phyloP scores from a whole-genome alignment of 345 rosid genomes.

The Lepidium didymum region DNA sequence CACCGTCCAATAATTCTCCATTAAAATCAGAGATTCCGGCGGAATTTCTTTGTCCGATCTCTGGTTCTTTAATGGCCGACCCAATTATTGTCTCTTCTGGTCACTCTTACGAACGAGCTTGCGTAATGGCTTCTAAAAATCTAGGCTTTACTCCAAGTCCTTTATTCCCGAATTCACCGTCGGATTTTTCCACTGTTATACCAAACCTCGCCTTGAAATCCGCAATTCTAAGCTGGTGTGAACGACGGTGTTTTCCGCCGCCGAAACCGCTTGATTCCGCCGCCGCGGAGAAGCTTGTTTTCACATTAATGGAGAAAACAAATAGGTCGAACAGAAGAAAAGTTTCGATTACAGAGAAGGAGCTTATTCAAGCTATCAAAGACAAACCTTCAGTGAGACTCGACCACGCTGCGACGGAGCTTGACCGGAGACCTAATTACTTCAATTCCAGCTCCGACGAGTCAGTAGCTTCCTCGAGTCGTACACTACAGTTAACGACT shows the following conservation, averaged over 20 bases:
- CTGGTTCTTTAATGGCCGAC: slow-evolving; percentile 67
- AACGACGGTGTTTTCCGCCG: slow-evolving; percentile 30
- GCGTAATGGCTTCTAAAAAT: slow-evolving; percentile 56
- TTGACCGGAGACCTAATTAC: slow-evolving; percentile 32
- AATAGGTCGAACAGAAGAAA: neutral
- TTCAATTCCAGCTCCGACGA: slow-evolving; percentile 52
- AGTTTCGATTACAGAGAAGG: slow-evolving; percentile 23
- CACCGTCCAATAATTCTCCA: slow-evolving; percentile 6
- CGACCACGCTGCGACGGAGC: slow-evolving; percentile 41
- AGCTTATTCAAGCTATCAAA: slow-evolving; percentile 29
- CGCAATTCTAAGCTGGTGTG: slow-evolving; percentile 64
- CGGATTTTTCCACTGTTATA: slow-evolving; percentile 67
- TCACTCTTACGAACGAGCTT: slow-evolving; percentile 69
- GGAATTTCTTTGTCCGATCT: slow-evolving; percentile 75
- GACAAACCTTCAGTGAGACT: slow-evolving; percentile 34
- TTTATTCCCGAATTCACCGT: slow-evolving; percentile 30
- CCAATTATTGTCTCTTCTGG: slow-evolving; percentile 92
- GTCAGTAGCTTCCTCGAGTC: slow-evolving; percentile 31
- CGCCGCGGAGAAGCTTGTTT: slow-evolving; percentile 46
- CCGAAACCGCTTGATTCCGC: slow-evolving; percentile 48
- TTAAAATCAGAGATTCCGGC: slow-evolving; percentile 28
- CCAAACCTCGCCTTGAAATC: slow-evolving; percentile 82
- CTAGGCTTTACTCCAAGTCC: slow-evolving; percentile 43
- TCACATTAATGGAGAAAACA: slow-evolving; percentile 25
- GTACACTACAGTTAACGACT: slow-evolving; percentile 39